Evolutionary conservation across 2,329 filamentous ascomycete genomes (phyloP).

Genomic region (Lasiodiplodia theobromae): DNA sequence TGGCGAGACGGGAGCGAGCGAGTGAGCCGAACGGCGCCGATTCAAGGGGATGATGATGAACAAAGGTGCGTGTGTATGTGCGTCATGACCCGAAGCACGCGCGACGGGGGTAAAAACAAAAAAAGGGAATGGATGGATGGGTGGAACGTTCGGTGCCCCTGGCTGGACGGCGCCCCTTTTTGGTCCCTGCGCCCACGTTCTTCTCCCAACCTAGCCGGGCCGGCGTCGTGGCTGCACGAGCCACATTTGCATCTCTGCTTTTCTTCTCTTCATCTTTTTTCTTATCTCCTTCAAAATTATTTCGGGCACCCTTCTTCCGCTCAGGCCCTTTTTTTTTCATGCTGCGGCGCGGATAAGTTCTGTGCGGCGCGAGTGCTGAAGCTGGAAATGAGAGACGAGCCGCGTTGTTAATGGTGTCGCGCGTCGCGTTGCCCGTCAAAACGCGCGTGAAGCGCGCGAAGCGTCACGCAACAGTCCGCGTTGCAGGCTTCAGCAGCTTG

Average conservation of each 20-base stretch:
- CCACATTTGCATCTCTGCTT: neutral
- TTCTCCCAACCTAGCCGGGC: neutral
- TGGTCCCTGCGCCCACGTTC: constrained; percentile 22
- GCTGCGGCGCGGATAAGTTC: neutral
- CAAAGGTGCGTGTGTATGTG: neutral
- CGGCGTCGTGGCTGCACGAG: neutral
- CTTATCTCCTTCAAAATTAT: neutral
- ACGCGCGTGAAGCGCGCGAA: constrained; percentile 2
- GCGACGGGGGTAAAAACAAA: neutral
- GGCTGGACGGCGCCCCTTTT: neutral
- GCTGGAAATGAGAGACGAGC: neutral
- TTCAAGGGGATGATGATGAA: constrained; percentile 1
- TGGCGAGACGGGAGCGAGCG: neutral
- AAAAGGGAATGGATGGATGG: neutral
- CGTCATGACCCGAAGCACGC: neutral
- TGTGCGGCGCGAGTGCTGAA: neutral
- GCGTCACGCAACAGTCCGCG: neutral
- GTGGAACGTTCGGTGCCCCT: neutral
- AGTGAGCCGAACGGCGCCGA: neutral
- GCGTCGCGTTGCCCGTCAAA: neutral
- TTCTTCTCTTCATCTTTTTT: neutral
- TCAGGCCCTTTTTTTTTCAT: neutral
- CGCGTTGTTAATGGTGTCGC: neutral
- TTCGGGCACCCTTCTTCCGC: neutral
- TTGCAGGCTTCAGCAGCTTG: neutral